A percentile compares a stretch with the other conserved stretches of the same genome.
phyloP scores from a whole-genome alignment of 208 protist genomes.

The Leishmania mexicana region DNA sequence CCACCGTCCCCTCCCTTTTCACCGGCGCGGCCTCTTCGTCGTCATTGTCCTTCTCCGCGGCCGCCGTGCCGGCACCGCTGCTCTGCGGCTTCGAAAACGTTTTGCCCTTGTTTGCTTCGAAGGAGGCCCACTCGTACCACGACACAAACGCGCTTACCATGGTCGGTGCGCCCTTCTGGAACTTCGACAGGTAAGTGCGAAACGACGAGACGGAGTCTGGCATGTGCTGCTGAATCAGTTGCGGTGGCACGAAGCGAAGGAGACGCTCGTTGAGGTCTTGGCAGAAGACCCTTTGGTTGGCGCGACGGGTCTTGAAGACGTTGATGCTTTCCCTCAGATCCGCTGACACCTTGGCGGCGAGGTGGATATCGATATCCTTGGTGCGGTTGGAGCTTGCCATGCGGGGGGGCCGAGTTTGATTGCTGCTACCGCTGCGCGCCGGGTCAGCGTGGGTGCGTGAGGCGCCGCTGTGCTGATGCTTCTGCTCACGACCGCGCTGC shows the following conservation, averaged over 20 bases:
- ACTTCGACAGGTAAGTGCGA: slow-evolving; percentile 76
- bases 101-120: slow-evolving; percentile 66
- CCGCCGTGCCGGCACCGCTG: slow-evolving; percentile 1
- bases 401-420: neutral
- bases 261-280: slow-evolving; percentile 57
- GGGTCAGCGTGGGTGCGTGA: neutral
- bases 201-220: slow-evolving; percentile 62
- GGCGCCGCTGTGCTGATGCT: slow-evolving; percentile 1
- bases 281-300: slow-evolving; percentile 48
- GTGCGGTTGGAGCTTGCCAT: slow-evolving; percentile 47
- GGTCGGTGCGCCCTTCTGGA: slow-evolving; percentile 59
- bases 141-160: slow-evolving; percentile 60
- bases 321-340: slow-evolving; percentile 72
- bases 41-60: slow-evolving; percentile 18
- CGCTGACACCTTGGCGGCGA: slow-evolving; percentile 74
- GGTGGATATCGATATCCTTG: slow-evolving; percentile 75
- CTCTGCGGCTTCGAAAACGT: slow-evolving; percentile 26
- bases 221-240: slow-evolving; percentile 81
- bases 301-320: slow-evolving; percentile 58
- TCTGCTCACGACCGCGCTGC: slow-evolving; percentile 32
- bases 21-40: slow-evolving; percentile 18
- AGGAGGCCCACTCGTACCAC: slow-evolving; percentile 89
- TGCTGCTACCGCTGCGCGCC: neutral
- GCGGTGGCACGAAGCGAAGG: slow-evolving; percentile 74
- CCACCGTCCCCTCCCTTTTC: slow-evolving; percentile 23